Evolutionary conservation across 495 filamentous ascomycete species (phyloP).

Genomic region (Parathielavia appendiculata): DNA sequence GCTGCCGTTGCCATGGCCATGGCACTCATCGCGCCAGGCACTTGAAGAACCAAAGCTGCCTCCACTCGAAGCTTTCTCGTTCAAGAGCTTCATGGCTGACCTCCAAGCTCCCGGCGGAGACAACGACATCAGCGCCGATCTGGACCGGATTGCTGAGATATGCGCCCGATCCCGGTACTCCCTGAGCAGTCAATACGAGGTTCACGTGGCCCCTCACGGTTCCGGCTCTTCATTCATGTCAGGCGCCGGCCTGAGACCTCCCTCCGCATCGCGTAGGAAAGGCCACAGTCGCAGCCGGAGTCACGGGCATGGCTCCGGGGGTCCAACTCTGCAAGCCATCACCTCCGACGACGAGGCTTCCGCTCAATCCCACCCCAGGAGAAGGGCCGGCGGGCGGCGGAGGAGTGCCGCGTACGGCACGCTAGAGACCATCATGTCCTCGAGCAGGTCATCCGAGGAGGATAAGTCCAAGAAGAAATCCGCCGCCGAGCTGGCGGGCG

Average conservation of each 20-base stretch:
- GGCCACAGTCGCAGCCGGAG: conserved; percentile 17
- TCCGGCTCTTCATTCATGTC: conserved; percentile 39
- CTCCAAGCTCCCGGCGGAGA: conserved; percentile 32
- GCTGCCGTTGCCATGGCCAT: conserved; percentile 24
- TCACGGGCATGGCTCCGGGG: conserved; percentile 15
- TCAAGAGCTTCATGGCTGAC: conserved; percentile 53
- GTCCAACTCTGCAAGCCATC: conserved; percentile 47
- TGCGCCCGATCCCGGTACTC: conserved; percentile 52
- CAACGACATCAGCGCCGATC: conserved; percentile 40
- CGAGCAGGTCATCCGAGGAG: conserved; percentile 52
- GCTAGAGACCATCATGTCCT: conserved; percentile 54
- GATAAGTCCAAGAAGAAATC: conserved; percentile 47
- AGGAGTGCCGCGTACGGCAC: conserved; percentile 49
- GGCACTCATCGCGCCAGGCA: conserved; percentile 21
- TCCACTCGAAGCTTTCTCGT: conserved; percentile 53
- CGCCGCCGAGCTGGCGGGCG: conserved; percentile 45
- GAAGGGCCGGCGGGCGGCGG: conserved; percentile 32
- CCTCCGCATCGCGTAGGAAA: conserved; percentile 22
- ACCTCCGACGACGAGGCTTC: conserved; percentile 43
- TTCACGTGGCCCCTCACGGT: conserved; percentile 53
- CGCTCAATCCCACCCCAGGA: conserved; percentile 21
- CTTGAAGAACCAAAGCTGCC: conserved; percentile 38
- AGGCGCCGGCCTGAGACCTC: not conserved
- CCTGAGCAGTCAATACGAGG: conserved; percentile 54
- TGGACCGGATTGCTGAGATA: conserved; percentile 56